Evolutionary conservation across 805 yeast species (phyloP).

Genomic region (Metschnikowia anglica): DNA sequence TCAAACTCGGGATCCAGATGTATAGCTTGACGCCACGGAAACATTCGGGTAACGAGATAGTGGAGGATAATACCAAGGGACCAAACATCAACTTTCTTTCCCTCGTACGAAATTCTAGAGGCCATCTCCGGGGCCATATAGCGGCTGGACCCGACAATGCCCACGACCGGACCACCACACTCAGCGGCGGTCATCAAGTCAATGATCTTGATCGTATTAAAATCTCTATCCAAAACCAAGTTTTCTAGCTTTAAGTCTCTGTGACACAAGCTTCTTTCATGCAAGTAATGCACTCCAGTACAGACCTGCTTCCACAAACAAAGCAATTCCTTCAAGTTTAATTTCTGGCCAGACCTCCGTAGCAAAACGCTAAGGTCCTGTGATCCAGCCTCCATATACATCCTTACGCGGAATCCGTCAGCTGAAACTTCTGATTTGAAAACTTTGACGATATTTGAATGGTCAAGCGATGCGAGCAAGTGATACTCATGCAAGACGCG

Average conservation of each 20-base stretch:
- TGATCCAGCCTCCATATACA: conserved; percentile 37
- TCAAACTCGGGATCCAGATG: conserved; percentile 27
- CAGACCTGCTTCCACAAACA: conserved; percentile 45
- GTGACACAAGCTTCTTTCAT: conserved; percentile 40
- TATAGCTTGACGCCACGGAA: conserved; percentile 51
- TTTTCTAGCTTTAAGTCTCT: conserved; percentile 53
- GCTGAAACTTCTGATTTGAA: conserved; percentile 29
- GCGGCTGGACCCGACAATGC: conserved; percentile 48
- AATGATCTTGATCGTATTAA: conserved; percentile 41
- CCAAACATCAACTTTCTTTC: conserved; percentile 48
- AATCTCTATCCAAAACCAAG: conserved; percentile 31
- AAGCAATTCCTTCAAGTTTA: conserved; percentile 17
- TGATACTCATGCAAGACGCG: conserved; percentile 41
- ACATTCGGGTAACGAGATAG: conserved; percentile 28
- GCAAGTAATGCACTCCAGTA: conserved; percentile 40
- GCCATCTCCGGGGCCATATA: conserved; percentile 52
- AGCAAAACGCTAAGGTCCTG: conserved; percentile 20
- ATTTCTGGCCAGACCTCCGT: neutral
- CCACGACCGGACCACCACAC: conserved; percentile 27
- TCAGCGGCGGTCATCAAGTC: conserved; percentile 40
- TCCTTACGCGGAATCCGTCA: conserved; percentile 23
- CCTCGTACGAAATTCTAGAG: conserved; percentile 37
- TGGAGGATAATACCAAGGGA: conserved; percentile 46
- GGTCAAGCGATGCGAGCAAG: conserved; percentile 28
- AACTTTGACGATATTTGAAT: conserved; percentile 37